Evolutionary conservation across 768 basidiomycete genomes (phyloP).

Genomic region (Suillus decipiens): DNA sequence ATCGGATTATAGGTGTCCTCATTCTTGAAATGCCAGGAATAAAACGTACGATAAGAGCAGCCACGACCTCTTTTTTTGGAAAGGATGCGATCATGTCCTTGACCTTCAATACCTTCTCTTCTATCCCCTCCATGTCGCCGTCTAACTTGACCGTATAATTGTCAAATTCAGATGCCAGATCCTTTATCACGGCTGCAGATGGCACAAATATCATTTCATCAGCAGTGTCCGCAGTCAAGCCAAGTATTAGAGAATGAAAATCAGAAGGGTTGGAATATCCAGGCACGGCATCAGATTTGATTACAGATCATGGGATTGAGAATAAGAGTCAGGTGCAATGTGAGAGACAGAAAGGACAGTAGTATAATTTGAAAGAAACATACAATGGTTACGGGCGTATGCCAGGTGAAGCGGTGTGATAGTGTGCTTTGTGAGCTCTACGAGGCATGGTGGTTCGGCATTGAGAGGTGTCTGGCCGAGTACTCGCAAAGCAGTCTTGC

Average conservation of each 20-base stretch:
- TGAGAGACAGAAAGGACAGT: slow-evolving; percentile 3
- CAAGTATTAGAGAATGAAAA: background rate
- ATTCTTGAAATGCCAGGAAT: slow-evolving; percentile 5
- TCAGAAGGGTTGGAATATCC: slow-evolving; percentile 36
- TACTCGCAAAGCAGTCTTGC: slow-evolving; percentile 20
- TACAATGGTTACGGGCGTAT: slow-evolving; percentile 74
- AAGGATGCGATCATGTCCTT: slow-evolving; percentile 23
- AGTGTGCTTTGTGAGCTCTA: slow-evolving; percentile 46
- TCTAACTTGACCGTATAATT: slow-evolving; percentile 31
- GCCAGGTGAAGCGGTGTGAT: slow-evolving; percentile 64
- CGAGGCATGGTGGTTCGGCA: slow-evolving; percentile 64
- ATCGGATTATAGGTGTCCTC: background rate
- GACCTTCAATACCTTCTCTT: slow-evolving; percentile 18
- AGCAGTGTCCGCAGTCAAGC: background rate
- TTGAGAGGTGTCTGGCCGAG: slow-evolving; percentile 55
- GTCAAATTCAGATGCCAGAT: slow-evolving; percentile 21
- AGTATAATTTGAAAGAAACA: slow-evolving; percentile 38
- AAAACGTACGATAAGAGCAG: slow-evolving; percentile 57
- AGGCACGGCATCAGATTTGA: slow-evolving; percentile 24
- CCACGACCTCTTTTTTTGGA: slow-evolving; percentile 38
- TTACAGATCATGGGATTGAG: background rate
- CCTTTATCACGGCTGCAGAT: slow-evolving; percentile 30
- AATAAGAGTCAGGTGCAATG: slow-evolving; percentile 3
- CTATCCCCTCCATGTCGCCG: slow-evolving; percentile 22
- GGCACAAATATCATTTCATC: slow-evolving; percentile 8